Evolutionary conservation across 2,329 filamentous ascomycete species (phyloP).

Genomic region (Colletotrichum melonis): DNA sequence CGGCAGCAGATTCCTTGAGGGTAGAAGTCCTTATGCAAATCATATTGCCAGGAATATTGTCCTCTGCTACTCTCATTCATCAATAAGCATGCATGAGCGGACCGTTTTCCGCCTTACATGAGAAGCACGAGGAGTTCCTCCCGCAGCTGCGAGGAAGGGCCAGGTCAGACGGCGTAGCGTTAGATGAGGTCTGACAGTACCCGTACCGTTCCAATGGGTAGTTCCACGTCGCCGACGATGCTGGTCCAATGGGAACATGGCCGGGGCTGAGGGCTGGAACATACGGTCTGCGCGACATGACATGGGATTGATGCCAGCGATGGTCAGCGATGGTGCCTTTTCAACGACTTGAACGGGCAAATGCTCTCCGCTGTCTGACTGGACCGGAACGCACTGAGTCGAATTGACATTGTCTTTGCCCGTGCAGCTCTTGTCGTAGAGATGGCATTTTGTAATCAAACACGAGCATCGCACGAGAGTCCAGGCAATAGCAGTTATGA

Average conservation of each 20-base stretch:
- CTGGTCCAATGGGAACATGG: conserved; percentile 29
- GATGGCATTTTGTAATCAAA: neutral
- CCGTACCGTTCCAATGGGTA: conserved; percentile 17
- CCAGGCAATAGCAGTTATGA: neutral
- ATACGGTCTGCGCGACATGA: conserved; percentile 19
- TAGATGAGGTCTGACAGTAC: conserved; percentile 9
- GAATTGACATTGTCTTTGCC: neutral
- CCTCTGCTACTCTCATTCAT: conserved; percentile 15
- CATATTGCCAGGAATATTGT: conserved; percentile 8
- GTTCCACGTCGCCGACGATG: conserved; percentile 23
- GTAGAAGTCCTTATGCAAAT: conserved; percentile 12
- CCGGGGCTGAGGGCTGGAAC: conserved; percentile 1
- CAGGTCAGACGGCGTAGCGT: conserved; percentile 25
- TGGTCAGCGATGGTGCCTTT: conserved; percentile 7
- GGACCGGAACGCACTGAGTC: neutral
- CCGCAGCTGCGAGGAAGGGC: conserved; percentile 13
- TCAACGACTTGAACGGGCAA: neutral
- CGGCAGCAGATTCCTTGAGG: conserved; percentile 26
- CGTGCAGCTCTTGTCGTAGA: neutral
- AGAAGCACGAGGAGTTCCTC: conserved; percentile 34
- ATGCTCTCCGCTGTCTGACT: neutral
- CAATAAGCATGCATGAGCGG: conserved; percentile 34
- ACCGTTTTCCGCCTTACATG: conserved; percentile 37
- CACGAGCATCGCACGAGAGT: neutral
- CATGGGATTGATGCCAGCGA: neutral